Evolutionary conservation across 257 asterid species (phyloP).

Genomic region (Verbena officinalis): DNA sequence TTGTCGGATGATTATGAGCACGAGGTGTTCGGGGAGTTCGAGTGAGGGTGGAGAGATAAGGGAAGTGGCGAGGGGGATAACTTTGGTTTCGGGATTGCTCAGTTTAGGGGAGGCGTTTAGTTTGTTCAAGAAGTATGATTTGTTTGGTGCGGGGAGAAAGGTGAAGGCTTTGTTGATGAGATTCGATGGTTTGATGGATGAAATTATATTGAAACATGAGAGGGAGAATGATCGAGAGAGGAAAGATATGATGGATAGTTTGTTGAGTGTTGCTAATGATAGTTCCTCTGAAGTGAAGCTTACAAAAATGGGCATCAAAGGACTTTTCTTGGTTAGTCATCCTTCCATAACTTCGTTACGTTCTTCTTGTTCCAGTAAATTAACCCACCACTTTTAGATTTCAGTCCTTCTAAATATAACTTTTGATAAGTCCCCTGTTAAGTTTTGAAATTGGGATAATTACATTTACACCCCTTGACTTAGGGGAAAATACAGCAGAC

Average conservation of each 20-base stretch:
- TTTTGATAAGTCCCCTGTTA: too few relatives aligned
- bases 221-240: constrained; percentile 11
- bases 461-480: too few relatives aligned
- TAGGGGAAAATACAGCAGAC: too few relatives aligned
- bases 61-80: background rate
- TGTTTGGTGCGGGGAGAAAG: constrained; percentile 35
- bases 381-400: too few relatives aligned
- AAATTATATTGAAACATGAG: constrained; percentile 32
- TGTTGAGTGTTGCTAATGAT: constrained; percentile 29
- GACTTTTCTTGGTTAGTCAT: constrained; percentile 28
- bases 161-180: constrained; percentile 27
- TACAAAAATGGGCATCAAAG: constrained; percentile 35
- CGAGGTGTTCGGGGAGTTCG: background rate
- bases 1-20: background rate
- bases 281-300: constrained; percentile 28
- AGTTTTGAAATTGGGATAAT: too few relatives aligned
- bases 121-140: constrained; percentile 21
- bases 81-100: background rate
- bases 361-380: too few relatives aligned
- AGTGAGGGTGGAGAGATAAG: background rate
- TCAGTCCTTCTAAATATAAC: too few relatives aligned
- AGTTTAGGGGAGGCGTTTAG: constrained; percentile 13
- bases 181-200: constrained; percentile 37
- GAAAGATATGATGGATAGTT: constrained; percentile 37
- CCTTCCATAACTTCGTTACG: background rate